phyloP scores from a whole-genome alignment of 2,329 filamentous ascomycete genomes.

The Cladophialophora exuberans region DNA sequence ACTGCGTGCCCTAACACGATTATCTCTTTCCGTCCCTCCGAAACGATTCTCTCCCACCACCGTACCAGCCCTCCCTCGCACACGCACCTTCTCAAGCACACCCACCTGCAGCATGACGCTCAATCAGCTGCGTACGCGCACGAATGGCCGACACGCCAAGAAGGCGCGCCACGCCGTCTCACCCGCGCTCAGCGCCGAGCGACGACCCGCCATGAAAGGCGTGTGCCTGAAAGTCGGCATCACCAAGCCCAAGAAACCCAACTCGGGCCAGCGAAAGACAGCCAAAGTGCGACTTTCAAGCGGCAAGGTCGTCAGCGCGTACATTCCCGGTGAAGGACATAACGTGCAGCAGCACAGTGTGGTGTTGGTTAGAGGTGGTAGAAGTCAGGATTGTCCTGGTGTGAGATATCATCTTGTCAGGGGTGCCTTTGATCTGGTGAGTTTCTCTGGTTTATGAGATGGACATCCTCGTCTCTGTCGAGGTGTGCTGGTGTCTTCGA shows the following conservation, averaged over 20 bases:
- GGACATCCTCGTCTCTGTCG: too few species aligned
- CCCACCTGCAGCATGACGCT: constrained; percentile 64
- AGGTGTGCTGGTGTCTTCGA: too few species aligned
- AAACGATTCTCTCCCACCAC: background rate
- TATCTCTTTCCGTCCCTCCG: constrained; percentile 25
- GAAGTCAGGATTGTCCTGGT: constrained; percentile 96
- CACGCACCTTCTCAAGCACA: constrained; percentile 61
- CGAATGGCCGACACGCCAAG: constrained; percentile 65
- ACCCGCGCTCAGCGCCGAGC: constrained; percentile 70
- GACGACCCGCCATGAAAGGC: constrained; percentile 84
- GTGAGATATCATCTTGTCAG: constrained; percentile 93
- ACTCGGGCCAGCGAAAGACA: constrained; percentile 95
- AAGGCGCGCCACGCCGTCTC: constrained; percentile 83
- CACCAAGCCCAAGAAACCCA: constrained; percentile 97
- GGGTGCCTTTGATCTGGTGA: constrained; percentile 88
- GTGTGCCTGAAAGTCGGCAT: constrained; percentile 94
- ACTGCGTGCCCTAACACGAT: constrained; percentile 39
- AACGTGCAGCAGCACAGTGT: constrained; percentile 99
- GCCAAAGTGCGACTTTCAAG: constrained; percentile 86
- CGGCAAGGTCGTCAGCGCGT: constrained; percentile 84
- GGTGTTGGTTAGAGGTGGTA: constrained; percentile 89
- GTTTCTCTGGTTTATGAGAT: too few species aligned
- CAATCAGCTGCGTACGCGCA: constrained; percentile 70
- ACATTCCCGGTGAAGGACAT: constrained; percentile 96
- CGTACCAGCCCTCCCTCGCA: constrained; percentile 23